Evolutionary conservation across 768 basidiomycete genomes (phyloP), one percentile per base, ranked within the genome.

Genomic region (Auriscalpium vulgare): DNA sequence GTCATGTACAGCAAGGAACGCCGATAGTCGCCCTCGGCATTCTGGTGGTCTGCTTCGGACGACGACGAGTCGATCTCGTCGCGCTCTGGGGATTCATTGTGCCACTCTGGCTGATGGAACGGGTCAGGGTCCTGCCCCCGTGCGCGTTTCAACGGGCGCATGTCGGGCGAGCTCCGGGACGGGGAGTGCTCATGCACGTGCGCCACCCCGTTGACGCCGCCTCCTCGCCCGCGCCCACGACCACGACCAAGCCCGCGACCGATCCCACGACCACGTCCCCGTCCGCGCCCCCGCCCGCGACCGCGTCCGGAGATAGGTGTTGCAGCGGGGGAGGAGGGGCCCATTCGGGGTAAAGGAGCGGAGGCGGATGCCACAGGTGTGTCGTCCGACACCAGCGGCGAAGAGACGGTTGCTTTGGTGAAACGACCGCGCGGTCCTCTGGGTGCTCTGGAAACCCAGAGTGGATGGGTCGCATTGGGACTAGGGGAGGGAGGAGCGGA

Each of bases 1-100:
- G 80, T 73, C 34, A 76, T 73, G 68, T 84, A 68, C 34, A 78
- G 68, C 34, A 70, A 57, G 56, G 74, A 77, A 10, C 53, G 48
- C 21, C 56, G 38, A 11, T 37, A 36, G 53, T 50, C 40, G 13
- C 37, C 19, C n/a, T 44, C n/a, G 11, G 52, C 56, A 11, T 56
- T 54, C 49, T 55, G 19, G 50, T 40, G 9, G 57, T 10, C 44
- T 44, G 46, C 50, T 13, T 50, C 61, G 8, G 52, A 60, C 1
- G 59, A 55, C 29, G 57, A 62, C 53, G 57, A 58, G 1, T 50
- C 53, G 13, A 48, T 55, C 1, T 40, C 50, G 6, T 37, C 56
- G 29, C 21, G 36, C 50, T n/a, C 47, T 13, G n/a, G n/a, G 11
- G 29, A 48, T 13, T 5, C n/a, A 16, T 17, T 21, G 50, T 14